Conservation (phyloP, 2,329 filamentous ascomycete species). For the Pseudopyrenochaeta lycopersici region DNA sequence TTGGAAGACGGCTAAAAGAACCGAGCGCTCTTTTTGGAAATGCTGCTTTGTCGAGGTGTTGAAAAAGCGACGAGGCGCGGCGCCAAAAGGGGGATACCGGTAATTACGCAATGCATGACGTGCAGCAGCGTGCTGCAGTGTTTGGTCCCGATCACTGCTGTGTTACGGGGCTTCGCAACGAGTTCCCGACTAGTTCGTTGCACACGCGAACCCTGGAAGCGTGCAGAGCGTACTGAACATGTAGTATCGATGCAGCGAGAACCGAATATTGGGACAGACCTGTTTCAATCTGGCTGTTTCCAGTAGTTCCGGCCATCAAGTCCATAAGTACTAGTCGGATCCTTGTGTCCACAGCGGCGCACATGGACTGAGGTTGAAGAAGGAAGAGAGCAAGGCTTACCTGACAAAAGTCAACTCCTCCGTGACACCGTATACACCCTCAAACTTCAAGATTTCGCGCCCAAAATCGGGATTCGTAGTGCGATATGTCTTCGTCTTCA, state of each 20-base stretch:
- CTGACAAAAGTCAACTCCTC: constrained; percentile 59
- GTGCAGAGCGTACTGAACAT: neutral
- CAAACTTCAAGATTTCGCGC: constrained; percentile 56
- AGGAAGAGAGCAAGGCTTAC: constrained; percentile 47
- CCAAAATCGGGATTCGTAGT: constrained; percentile 56
- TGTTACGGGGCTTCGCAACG: neutral
- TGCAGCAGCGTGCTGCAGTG: neutral
- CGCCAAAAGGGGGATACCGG: constrained; percentile 12
- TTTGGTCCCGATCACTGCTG: constrained; percentile 15
- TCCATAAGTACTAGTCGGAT: neutral
- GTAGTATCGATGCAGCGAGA: neutral
- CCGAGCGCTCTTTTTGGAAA: neutral
- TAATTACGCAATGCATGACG: constrained; percentile 23
- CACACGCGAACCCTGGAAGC: neutral
- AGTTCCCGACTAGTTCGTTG: neutral
- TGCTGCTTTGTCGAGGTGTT: neutral
- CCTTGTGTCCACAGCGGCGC: constrained; percentile 2
- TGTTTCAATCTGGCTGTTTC: neutral
- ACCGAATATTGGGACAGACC: neutral
- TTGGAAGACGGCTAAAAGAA: neutral
- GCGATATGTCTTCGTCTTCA: constrained; percentile 55
- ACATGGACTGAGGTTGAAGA: constrained; percentile 6
- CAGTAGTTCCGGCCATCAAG: neutral
- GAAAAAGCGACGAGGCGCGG: constrained; percentile 22
- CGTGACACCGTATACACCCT: constrained; percentile 52